Evolutionary conservation across 495 filamentous ascomycete genomes (phyloP).

Genomic region (Xylaria longipes): DNA sequence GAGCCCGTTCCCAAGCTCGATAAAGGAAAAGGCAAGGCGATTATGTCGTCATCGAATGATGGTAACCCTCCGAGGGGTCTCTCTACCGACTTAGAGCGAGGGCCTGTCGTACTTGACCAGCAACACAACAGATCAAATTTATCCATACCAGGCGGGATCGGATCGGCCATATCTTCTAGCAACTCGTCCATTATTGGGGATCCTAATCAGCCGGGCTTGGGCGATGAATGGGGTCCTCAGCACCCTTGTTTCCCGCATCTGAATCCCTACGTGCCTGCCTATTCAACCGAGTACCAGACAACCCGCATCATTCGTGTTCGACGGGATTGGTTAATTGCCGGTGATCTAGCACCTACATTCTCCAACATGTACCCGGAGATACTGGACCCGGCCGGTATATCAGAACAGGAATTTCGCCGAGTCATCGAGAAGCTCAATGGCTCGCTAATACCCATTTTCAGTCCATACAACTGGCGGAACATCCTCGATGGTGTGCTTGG

Average conservation of each 20-base stretch:
- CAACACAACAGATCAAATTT: slow-evolving; percentile 45
- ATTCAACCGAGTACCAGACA: slow-evolving; percentile 71
- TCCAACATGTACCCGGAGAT: slow-evolving; percentile 96
- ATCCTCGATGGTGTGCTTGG: slow-evolving; percentile 79
- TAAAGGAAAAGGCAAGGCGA: slow-evolving; percentile 56
- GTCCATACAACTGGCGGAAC: slow-evolving; percentile 72
- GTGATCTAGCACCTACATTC: slow-evolving; percentile 91
- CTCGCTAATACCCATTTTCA: slow-evolving; percentile 72
- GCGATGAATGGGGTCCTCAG: slow-evolving; percentile 80
- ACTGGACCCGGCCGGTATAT: slow-evolving; percentile 78
- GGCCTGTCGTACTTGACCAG: slow-evolving; percentile 42
- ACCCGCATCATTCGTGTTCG: slow-evolving; percentile 92
- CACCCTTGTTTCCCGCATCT: slow-evolving; percentile 93
- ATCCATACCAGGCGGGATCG: slow-evolving; percentile 51
- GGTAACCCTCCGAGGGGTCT: slow-evolving; percentile 40
- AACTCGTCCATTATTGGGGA: slow-evolving; percentile 62
- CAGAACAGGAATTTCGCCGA: slow-evolving; percentile 81
- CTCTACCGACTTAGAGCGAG: slow-evolving; percentile 60
- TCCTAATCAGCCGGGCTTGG: slow-evolving; percentile 55
- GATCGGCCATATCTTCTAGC: slow-evolving; percentile 55
- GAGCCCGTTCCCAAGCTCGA: slow-evolving; percentile 38
- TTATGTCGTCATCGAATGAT: slow-evolving; percentile 45
- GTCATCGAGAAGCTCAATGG: slow-evolving; percentile 79
- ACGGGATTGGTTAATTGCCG: slow-evolving; percentile 87
- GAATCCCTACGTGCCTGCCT: slow-evolving; percentile 86